Percentiles rank a stretch among this genome's conserved stretches.
phyloP scores from a whole-genome alignment of 2,329 filamentous ascomycete genomes.

The Sphaerostilbella broomeana region DNA sequence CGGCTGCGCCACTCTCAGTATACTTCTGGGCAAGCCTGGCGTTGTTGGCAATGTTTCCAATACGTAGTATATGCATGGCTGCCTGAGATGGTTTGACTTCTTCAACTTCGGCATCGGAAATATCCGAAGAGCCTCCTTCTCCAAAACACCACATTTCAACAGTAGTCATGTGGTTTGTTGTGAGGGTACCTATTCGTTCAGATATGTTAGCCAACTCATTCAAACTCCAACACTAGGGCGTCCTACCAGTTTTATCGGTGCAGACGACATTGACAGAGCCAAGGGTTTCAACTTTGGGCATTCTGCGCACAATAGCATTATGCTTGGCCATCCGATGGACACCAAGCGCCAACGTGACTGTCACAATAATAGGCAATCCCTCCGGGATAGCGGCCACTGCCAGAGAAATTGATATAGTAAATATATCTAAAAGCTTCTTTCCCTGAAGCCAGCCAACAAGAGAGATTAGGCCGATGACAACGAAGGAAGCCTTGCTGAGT shows the following conservation, averaged over 20 bases:
- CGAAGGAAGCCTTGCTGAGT: constrained; percentile 93
- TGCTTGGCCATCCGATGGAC: constrained; percentile 94
- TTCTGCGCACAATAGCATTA: constrained; percentile 88
- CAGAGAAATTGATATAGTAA: constrained; percentile 93
- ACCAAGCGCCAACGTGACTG: constrained; percentile 87
- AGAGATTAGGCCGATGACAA: constrained; percentile 88
- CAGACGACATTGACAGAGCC: constrained; percentile 99
- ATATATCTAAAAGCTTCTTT: constrained; percentile 85
- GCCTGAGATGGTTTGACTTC: constrained; percentile 62
- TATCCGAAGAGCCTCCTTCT: constrained; percentile 44
- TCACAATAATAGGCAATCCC: constrained; percentile 95
- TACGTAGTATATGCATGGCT: constrained; percentile 73
- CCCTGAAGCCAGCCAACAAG: constrained; percentile 85
- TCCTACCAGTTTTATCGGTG: constrained; percentile 84
- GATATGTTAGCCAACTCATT: neutral
- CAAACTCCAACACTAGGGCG: neutral
- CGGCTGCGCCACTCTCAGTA: constrained; percentile 62
- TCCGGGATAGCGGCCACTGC: constrained; percentile 95
- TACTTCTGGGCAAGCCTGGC: constrained; percentile 69
- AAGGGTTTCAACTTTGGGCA: constrained; percentile 94
- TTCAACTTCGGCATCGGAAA: constrained; percentile 47
- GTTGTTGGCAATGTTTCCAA: constrained; percentile 96
- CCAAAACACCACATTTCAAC: constrained; percentile 96
- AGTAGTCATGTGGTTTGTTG: constrained; percentile 96
- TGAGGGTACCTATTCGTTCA: constrained; percentile 64